Conservation (phyloP, 257 asterid species). For the Eustoma russellianum region DNA sequence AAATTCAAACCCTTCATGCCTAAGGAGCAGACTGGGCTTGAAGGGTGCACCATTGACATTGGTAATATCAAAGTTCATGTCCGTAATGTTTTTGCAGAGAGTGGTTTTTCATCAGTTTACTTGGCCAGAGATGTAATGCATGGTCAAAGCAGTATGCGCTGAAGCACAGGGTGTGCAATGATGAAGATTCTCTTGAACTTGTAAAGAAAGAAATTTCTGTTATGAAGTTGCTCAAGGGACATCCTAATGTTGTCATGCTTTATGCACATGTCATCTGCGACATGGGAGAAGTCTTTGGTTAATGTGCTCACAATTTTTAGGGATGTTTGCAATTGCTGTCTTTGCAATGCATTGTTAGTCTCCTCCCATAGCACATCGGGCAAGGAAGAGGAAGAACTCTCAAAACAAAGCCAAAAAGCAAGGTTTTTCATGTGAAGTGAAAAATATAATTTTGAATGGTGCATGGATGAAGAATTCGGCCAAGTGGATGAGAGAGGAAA, state of each 20-base stretch:
- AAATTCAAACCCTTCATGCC: conserved; percentile 74
- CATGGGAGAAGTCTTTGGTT: conserved; percentile 85
- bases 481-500: no score
- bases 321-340: conserved; percentile 82
- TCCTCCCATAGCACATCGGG: conserved; percentile 96
- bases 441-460: no score
- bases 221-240: conserved; percentile 87
- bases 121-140: conserved; percentile 70
- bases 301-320: conserved; percentile 65
- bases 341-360: conserved; percentile 92
- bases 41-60: conserved; percentile 81
- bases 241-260: conserved; percentile 79
- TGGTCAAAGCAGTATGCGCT: conserved; percentile 86
- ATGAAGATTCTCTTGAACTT: conserved; percentile 70
- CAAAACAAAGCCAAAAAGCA: no score
- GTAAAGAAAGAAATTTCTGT: conserved; percentile 76
- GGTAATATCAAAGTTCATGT: conserved; percentile 77
- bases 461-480: no score
- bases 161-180: conserved; percentile 88
- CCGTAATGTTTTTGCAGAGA: conserved; percentile 82
- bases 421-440: no score
- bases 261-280: conserved; percentile 65
- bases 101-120: conserved; percentile 95
- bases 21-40: conserved; percentile 91
- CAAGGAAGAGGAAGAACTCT: no score